These are phyloP conservation scores for Pythium insidiosum DNA, from an alignment of 352 stramenopile genomes.

Conservation along the genomic window DNA sequence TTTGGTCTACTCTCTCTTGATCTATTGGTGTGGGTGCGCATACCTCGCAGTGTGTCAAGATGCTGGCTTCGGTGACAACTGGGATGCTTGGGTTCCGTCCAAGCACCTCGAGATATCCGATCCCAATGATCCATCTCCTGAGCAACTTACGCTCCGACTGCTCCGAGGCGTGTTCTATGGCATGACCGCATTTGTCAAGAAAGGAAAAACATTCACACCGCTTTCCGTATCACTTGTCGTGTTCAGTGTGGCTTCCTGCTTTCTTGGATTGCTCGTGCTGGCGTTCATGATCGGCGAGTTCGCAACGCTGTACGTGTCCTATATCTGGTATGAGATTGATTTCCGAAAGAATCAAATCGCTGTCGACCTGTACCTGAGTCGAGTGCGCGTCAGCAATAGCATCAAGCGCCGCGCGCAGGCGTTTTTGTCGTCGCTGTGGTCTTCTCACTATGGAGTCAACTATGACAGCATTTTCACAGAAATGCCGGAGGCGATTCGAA, in stretches of 20 bases:
- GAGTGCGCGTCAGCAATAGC: slow-evolving; percentile 7
- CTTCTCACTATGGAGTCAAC: slow-evolving; percentile 15
- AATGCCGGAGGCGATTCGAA: slow-evolving; percentile 11
- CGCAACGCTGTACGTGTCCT: slow-evolving; percentile 13
- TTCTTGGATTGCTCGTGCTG: slow-evolving; percentile 8
- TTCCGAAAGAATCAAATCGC: slow-evolving; percentile 7
- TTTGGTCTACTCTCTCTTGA: slow-evolving; percentile 41
- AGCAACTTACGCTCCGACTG: slow-evolving; percentile 21
- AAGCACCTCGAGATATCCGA: slow-evolving; percentile 26
- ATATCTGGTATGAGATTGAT: slow-evolving; percentile 23
- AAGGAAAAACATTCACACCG: slow-evolving; percentile 17
- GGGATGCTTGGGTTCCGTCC: slow-evolving; percentile 40
- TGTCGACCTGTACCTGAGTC: slow-evolving; percentile 3
- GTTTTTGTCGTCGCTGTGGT: slow-evolving; percentile 19
- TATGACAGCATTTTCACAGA: slow-evolving; percentile 15
- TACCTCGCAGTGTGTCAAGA: slow-evolving; percentile 34
- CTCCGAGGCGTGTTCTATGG: slow-evolving; percentile 19
- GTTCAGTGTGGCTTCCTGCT: slow-evolving; percentile 16
- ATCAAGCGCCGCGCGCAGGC: slow-evolving; percentile 13
- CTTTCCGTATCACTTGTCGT: slow-evolving; percentile 5
- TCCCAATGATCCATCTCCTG: slow-evolving; percentile 16
- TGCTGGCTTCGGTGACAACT: slow-evolving; percentile 34
- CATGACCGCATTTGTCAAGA: slow-evolving; percentile 20
- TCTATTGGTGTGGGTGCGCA: slow-evolving; percentile 51
- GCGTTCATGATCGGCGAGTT: slow-evolving; percentile 11